Base-by-base conservation (phyloP, 2,329 filamentous ascomycete species). In the Chaetomiaceae sp. region DNA sequence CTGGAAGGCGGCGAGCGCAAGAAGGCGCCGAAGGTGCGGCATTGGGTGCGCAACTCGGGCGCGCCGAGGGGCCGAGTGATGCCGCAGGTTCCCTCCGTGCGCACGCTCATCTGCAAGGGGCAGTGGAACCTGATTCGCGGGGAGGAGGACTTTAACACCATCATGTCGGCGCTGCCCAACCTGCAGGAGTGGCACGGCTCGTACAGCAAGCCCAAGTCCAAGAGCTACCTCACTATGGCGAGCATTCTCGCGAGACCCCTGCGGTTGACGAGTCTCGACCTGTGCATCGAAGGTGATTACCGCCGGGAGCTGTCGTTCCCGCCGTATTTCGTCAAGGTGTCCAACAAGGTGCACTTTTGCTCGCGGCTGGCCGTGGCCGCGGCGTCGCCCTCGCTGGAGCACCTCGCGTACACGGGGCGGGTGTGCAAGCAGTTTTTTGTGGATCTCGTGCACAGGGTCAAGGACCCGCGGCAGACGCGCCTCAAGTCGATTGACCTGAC, bases 1-100 rank as follows among this genome's bases (percentile, higher is more conserved):
- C 73, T 90, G 15, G 86, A 90, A 67, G 87, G 86, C n/a, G 87
- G 87, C 4, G 85, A 90, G 66, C 81, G 86, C 58, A 87, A 86
- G 65, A 89, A 88, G 67, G 84, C 87, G 3, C 86, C 86, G 6
- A 82, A 83, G 68, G 83, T 90, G 45, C 70, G 69, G 42, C 78
- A 83, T 56, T 84, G 83, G 64, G 67, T 74, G 33, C 55, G 57
- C 7, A 57, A 58, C 14, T 42, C 49, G 14, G 55, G 53, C 17
- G 52, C 58, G 45, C 36, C 47, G 38, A 57, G 51, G 36, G 15
- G 33, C 11, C 56, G 59, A 17, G 44, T 51, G 36, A 68, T 69
- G 52, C 63, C 66, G 17, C 62, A 58, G 19, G 71, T 87, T 3
- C 67, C 73, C 3, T 79, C 80, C 3, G 78, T 90, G 29, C 78